Base-by-base conservation (phyloP, 2,329 filamentous ascomycete species). In the Pseudocercospora macadamiae region DNA sequence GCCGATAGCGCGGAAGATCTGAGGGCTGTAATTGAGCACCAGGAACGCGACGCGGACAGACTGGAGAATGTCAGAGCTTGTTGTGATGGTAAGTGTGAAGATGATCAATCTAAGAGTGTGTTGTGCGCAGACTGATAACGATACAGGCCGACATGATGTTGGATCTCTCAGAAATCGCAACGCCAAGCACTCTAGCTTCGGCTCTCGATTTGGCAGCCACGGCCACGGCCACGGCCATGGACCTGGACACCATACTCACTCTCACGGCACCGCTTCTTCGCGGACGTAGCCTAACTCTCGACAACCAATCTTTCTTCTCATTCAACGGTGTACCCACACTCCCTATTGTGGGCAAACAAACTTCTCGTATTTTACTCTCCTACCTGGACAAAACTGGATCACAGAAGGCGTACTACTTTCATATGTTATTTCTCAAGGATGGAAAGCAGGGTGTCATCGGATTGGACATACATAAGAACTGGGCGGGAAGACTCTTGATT, bases 1-100 rank as follows among this genome's bases (percentile, higher is more conserved):
- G 61, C 56, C 10, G 89, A 93, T 71, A 75, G 74, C 68, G 90
- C 90, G 2, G 91, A 96, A 74, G 91, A 97, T 71, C 74, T 96
- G 57, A 82, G 91, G 57, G 83, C 88, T 64, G 86, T 93, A 64
- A 90, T 93, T 68, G 90, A 93, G 76, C 82, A 76, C 49, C 88
- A 92, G 71, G 89, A 93, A 69, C 81, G 86, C 54, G 89, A 93
- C 66, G 81, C 88, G 23, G 90, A 93, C 71, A 83, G 88, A 62
- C 82, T 97, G 69, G 93, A 97, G 81, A 97, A 99, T 74, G 95
- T 99, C 64, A 84, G 95, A 72, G 93, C 93, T 60, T 99, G 95
- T 79, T 99, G 95, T 76, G 95, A 97, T 83, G 95, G 93, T 93
- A 83, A 84, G 88, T 79, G 25, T 49, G 39, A 37, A 16, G 7